Base-by-base conservation (phyloP, 805 yeast genomes). In the Pichia nanzhaoensis region DNA sequence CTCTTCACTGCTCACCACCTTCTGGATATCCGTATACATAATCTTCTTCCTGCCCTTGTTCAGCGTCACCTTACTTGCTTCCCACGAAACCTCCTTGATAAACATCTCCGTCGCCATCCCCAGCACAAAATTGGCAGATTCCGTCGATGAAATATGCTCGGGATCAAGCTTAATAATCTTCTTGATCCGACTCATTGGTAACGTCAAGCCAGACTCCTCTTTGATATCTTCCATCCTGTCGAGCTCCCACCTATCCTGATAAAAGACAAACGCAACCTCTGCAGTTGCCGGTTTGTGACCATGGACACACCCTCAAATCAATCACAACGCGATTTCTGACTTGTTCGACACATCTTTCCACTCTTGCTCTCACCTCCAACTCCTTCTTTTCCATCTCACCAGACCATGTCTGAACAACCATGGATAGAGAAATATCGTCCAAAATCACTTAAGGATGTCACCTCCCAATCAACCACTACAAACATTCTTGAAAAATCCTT, bases 391-490 rank as follows among this genome's bases (percentile, higher is more conserved):
- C 27, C 37, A 21, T 22, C 9, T 8, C 19, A 14, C 19, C 18
- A 22, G 3, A 13, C 28, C 28, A 42, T 50, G 50, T 34, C 44
- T n/a, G 53, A 50, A 12, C 48, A 46, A 34, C 96, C 96, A 3
- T 88, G 96, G 96, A 95, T 89, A 18, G 96, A 88, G 61, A 88
- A 88, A 71, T 85, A 85, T 62, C 87, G 99, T 53, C 99, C 99
- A 13, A 82, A 79, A 60, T 78, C 75, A 38, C 71, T 93, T 34
- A 85, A 80, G 54, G 98, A 93, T 53, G 88, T 93, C 17, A 73
- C 96, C 4, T 86, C 98, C 0, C 99, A 93, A 60, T 91, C 82
- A 41, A 89, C 87, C 54, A 89, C 98, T 0, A 86, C 91, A 10
- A 77, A 75, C 18, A 91, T 93, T 27, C 69, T 93, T 49, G 83